phyloP scores from a whole-genome alignment of 2,329 filamentous ascomycete genomes.

The Bimuria novae-zelandiae region DNA sequence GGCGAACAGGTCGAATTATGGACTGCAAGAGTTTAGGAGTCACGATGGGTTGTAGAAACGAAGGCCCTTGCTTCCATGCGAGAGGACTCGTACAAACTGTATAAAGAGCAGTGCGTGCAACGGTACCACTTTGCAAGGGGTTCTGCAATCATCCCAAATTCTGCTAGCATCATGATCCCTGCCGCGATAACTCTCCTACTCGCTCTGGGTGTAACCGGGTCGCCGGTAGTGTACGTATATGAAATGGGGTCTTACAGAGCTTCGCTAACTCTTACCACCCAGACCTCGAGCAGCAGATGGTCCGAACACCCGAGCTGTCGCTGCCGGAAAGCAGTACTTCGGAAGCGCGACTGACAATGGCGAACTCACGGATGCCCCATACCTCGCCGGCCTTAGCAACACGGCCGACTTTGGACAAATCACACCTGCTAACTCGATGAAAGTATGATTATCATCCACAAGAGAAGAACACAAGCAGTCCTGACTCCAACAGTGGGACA shows the following conservation, averaged over 20 bases:
- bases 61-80: too few relatives aligned
- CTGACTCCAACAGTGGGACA: conserved; percentile 32
- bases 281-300: conserved; percentile 26
- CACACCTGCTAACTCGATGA: conserved; percentile 30
- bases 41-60: not conserved
- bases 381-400: conserved; percentile 24
- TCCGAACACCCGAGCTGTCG: conserved; percentile 27
- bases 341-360: conserved; percentile 32
- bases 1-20: not conserved
- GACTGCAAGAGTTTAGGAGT: not conserved
- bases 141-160: not conserved
- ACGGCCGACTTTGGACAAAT: conserved; percentile 31
- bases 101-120: too few relatives aligned
- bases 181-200: conserved; percentile 19
- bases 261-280: conserved; percentile 6
- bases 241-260: not conserved
- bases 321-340: conserved; percentile 30
- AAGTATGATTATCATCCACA: conserved; percentile 12
- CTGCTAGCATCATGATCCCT: conserved; percentile 12
- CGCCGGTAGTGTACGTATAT: conserved; percentile 18
- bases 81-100: not conserved
- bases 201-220: conserved; percentile 17
- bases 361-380: conserved; percentile 24
- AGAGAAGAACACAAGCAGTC: not conserved
- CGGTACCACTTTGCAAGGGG: not conserved